Percentiles rank a stretch among this genome's conserved stretches.
phyloP scores from a whole-genome alignment of 106 monocot genomes.

The Amphibolis antarctica region DNA sequence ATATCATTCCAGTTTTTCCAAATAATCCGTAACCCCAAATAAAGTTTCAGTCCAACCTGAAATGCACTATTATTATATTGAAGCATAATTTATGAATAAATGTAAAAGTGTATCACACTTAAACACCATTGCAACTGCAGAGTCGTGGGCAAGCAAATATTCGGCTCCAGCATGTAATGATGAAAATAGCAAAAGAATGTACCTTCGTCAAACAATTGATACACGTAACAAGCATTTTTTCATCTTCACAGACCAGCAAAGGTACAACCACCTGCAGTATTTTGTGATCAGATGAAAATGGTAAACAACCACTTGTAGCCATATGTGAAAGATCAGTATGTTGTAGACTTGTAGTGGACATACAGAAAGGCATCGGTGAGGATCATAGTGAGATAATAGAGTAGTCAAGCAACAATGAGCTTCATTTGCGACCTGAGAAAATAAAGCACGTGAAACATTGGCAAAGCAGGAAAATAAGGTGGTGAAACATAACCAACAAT shows the following conservation, averaged over 20 bases:
- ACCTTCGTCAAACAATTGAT: constrained; percentile 99
- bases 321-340: background rate
- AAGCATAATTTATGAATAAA: too few species aligned
- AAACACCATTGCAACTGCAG: background rate
- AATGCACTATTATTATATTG: too few species aligned
- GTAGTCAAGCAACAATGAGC: constrained; percentile 62
- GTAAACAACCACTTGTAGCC: background rate
- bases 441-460: background rate
- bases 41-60: too few species aligned
- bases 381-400: constrained; percentile 66
- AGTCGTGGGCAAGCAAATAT: background rate
- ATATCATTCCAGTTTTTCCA: too few species aligned
- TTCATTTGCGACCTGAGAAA: constrained; percentile 79
- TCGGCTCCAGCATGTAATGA: background rate
- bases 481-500: background rate
- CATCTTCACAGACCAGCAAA: constrained; percentile 82
- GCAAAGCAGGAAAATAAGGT: background rate
- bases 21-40: too few species aligned
- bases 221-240: constrained; percentile 85
- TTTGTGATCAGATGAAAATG: too few species aligned
- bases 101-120: too few species aligned
- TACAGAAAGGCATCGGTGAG: constrained; percentile 89
- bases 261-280: constrained; percentile 66
- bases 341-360: constrained; percentile 19
- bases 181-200: background rate